These are phyloP conservation scores for Magnolia changhungtana DNA, from an alignment of 164 flowering plant genomes.

Conservation along the genomic window DNA sequence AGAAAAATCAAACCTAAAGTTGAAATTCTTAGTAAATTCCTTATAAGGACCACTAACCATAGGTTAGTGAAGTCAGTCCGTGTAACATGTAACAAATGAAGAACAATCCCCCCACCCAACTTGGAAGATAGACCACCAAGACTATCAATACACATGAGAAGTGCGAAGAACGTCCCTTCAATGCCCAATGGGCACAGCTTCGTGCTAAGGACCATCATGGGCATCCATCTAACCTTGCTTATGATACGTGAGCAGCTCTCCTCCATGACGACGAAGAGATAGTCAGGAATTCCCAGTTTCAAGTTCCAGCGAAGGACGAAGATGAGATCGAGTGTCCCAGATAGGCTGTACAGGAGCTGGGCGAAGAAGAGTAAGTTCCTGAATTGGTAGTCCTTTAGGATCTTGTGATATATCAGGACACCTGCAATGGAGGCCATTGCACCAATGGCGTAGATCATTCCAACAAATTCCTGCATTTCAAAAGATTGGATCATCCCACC, in stretches of 20 bases:
- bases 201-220: slow-evolving; percentile 64
- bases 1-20: slow-evolving; percentile 58
- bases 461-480: slow-evolving; percentile 55
- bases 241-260: slow-evolving; percentile 43
- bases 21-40: slow-evolving; percentile 43
- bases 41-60: slow-evolving; percentile 55
- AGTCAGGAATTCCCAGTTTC: slow-evolving; percentile 56
- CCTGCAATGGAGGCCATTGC: slow-evolving; percentile 66
- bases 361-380: slow-evolving; percentile 51
- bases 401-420: slow-evolving; percentile 60
- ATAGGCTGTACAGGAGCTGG: slow-evolving; percentile 47
- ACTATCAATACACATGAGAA: slow-evolving; percentile 74
- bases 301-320: slow-evolving; percentile 67
- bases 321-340: slow-evolving; percentile 63
- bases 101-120: slow-evolving; percentile 60
- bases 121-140: slow-evolving; percentile 51
- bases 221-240: slow-evolving; percentile 59
- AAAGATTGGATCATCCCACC: slow-evolving; percentile 27
- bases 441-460: slow-evolving; percentile 67
- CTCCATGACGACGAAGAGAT: slow-evolving; percentile 51
- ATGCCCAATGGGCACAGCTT: slow-evolving; percentile 69
- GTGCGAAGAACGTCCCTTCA: slow-evolving; percentile 74
- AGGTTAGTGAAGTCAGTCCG: slow-evolving; percentile 55
- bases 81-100: slow-evolving; percentile 56
- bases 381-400: slow-evolving; percentile 52